Percentiles rank a stretch among this genome's conserved stretches.
Conservation (phyloP, 192 early-diverging fungal genomes). For the Coemansia biformis region DNA sequence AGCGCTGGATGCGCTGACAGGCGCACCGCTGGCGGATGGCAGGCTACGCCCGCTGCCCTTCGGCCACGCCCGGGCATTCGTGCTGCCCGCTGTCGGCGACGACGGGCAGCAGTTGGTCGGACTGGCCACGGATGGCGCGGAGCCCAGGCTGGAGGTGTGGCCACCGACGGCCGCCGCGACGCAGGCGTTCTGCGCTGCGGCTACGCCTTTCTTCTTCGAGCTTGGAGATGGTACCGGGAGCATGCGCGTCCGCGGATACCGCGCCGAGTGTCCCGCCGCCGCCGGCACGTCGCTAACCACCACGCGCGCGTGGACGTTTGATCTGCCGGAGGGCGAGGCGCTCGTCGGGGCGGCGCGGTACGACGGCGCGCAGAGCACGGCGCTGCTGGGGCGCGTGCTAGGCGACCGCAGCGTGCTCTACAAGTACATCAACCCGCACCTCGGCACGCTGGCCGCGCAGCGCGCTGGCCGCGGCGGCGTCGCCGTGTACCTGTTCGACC, state of each 20-base stretch:
- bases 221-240: constrained; percentile 51
- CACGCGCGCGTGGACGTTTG: constrained; percentile 47
- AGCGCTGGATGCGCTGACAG: constrained; percentile 33
- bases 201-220: constrained; percentile 64
- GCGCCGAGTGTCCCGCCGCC: constrained; percentile 47
- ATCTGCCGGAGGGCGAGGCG: constrained; percentile 55
- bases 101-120: constrained; percentile 32
- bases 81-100: constrained; percentile 54
- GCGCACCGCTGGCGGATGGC: constrained; percentile 4
- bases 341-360: constrained; percentile 43
- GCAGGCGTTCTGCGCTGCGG: constrained; percentile 53
- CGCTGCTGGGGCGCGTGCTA: constrained; percentile 87
- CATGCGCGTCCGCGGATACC: constrained; percentile 54
- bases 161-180: constrained; percentile 56
- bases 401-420: constrained; percentile 95
- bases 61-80: constrained; percentile 50
- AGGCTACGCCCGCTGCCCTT: constrained; percentile 17
- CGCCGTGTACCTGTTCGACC: constrained; percentile 78
- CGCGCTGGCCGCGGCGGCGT: constrained; percentile 32
- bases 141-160: constrained; percentile 53
- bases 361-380: constrained; percentile 56
- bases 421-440: constrained; percentile 97
- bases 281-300: constrained; percentile 5
- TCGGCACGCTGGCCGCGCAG: constrained; percentile 68
- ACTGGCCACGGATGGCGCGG: constrained; percentile 7